Percentiles rank a stretch among this genome's conserved stretches.
These are phyloP conservation scores for Blastomyces parvus DNA, from an alignment of 2,329 filamentous ascomycete species.

Conservation along the genomic window DNA sequence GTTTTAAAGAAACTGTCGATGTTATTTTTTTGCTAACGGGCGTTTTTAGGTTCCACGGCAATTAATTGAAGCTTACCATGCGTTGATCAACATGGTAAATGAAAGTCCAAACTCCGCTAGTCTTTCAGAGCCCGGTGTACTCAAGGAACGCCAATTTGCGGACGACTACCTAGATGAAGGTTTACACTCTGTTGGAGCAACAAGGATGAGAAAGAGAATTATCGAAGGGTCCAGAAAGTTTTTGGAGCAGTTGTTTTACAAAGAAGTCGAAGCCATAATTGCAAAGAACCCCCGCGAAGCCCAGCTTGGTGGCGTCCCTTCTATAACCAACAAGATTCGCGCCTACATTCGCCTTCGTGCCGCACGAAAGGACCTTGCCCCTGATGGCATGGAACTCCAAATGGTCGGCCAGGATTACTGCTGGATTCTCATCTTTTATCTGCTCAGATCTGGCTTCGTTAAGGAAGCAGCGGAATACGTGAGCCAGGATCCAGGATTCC, in stretches of 20 bases:
- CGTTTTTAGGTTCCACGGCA: constrained; percentile 54
- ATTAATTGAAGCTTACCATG: constrained; percentile 71
- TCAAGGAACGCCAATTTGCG: constrained; percentile 67
- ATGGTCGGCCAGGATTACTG: constrained; percentile 72
- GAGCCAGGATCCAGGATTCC: constrained; percentile 68
- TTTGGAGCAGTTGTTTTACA: constrained; percentile 71
- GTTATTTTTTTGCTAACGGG: neutral
- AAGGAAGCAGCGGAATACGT: constrained; percentile 82
- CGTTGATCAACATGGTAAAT: constrained; percentile 66
- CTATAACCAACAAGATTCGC: constrained; percentile 79
- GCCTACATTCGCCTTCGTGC: constrained; percentile 80
- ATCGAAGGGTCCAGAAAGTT: constrained; percentile 69
- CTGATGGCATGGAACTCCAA: constrained; percentile 71
- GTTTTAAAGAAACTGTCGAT: neutral
- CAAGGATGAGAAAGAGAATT: constrained; percentile 66
- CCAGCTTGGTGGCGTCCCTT: constrained; percentile 78
- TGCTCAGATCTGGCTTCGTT: constrained; percentile 75
- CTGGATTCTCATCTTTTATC: constrained; percentile 90
- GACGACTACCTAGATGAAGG: constrained; percentile 67
- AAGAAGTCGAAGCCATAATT: constrained; percentile 66
- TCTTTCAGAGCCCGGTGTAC: constrained; percentile 51
- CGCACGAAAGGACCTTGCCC: constrained; percentile 70
- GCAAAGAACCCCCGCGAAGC: constrained; percentile 79
- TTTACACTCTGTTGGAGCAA: constrained; percentile 52
- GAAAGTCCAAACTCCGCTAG: constrained; percentile 57